Evolutionary conservation across 352 stramenopile species (phyloP), one percentile per base, ranked within the genome.

Genomic region (Pythium insidiosum): DNA sequence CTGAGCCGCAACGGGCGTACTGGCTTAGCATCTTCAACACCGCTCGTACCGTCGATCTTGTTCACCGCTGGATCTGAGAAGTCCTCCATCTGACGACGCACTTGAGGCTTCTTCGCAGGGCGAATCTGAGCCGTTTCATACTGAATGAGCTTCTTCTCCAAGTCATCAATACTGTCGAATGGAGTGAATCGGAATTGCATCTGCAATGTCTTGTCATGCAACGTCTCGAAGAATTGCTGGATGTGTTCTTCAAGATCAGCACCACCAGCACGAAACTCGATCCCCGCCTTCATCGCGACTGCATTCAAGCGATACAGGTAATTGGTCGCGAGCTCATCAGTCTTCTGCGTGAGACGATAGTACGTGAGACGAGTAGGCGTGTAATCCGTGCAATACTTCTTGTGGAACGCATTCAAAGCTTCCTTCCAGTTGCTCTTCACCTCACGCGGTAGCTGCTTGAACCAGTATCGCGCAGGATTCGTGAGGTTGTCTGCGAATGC

Each of bases 231-330:
- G 43, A 45, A 53, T 38, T 53, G 43, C 9, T 51, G 30, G 18
- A 59, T 33, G 21, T 53, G 43, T 41, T 59, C 51, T 7, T 49
- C 24, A 1, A 59, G 34, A 19, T 43, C n/a, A 13, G 43, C 28
- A 11, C 11, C 10, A n/a, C 51, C 37, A 5, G 15, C 35, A 11
- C 50, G 6, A 33, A 50, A 53, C 15, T 53, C 37, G 25, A 59
- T 50, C 15, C 24, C 18, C 1, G 51, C 51, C 1, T 30, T 16
- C 1, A 45, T 5, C 3, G 43, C 43, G 5, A 43, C 43, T 11
- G 11, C 39, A 20, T 59, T 59, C 18, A 59, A 16, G 10, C 51
- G 50, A 28, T 58, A 58, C n/a, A 58, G 26, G 38, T 53, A 58
- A 23, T 58, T 30, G 16, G 20, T 28, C 18, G 43, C 43, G 10